Conservation (phyloP, 176 grass and related monocot genomes). For the sorghum (Sorghum bicolor) region Sorghum_bicolor_NCBIv3 NC_012876.2:57445001-57445500, state of each 20-base stretch:
- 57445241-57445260: constrained; percentile 11
- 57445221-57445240: background rate
- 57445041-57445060: background rate
- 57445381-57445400: constrained; percentile 51
- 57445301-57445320: constrained; percentile 40
- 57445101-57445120: background rate
- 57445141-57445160: background rate
- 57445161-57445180: background rate
- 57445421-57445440: constrained; percentile 18
- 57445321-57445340: constrained; percentile 52
- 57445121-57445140: too few relatives aligned
- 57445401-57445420: constrained; percentile 39
- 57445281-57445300: constrained; percentile 51
- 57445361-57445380: constrained; percentile 40
- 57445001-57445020: too few relatives aligned
- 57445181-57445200: background rate
- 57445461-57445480: constrained; percentile 43
- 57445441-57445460: constrained; percentile 65
- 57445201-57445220: constrained; percentile 23
- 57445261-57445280: constrained; percentile 55
- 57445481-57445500: constrained; percentile 55
- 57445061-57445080: background rate
- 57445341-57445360: constrained; percentile 51
- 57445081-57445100: background rate
- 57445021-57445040: too few relatives aligned